Base-by-base conservation (phyloP, 2,329 filamentous ascomycete genomes). In the Arachnopeziza araneosa region DNA sequence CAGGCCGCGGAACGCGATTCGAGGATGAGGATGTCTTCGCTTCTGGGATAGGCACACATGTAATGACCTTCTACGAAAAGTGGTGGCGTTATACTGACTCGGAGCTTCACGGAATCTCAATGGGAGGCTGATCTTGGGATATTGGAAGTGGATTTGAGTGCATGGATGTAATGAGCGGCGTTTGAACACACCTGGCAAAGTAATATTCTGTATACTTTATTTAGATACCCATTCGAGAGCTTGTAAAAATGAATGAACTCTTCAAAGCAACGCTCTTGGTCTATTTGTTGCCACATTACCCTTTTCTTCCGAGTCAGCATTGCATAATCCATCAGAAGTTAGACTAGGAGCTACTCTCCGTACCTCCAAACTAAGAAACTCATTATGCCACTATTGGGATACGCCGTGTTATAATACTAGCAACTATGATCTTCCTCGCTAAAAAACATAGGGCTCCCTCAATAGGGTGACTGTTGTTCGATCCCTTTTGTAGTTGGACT, bases 1-100 rank as follows among this genome's bases (percentile, higher is more conserved):
- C 61, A 59, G 22, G 52, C 59, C 19, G 55, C 50, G 1, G 66
- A 69, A 50, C 64, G 68, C 9, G 71, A 73, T 58, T 65, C 68
- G 9, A 66, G 71, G 50, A 73, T 73, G 71, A 60, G 68, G 59
- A 67, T 73, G 23, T 71, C 70, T 22, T 67, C 64, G 2, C 57
- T 73, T 6, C 56, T 72, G 2, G 68, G 59, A 54, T 71, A 58
- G 68, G 12, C 36, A 44, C 36, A 44, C 36, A 24, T 36, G 24
- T 10, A 24, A 26, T 54, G 24, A 24, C 8, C 4, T 24, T n/a
- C 6, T 24, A 54, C n/a, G 7, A 54, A 24, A 21, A 54, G 52
- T 44, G 52, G 32, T 30, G 24, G 22, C 23, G 22, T 54, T 26
- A 26, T 26, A 30, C 23, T 26, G 24, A 24, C 2, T 26, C 23